Percentiles rank a stretch among this genome's conserved stretches.
phyloP scores from a whole-genome alignment of 768 basidiomycete species.

The Lentinula sp. region DNA sequence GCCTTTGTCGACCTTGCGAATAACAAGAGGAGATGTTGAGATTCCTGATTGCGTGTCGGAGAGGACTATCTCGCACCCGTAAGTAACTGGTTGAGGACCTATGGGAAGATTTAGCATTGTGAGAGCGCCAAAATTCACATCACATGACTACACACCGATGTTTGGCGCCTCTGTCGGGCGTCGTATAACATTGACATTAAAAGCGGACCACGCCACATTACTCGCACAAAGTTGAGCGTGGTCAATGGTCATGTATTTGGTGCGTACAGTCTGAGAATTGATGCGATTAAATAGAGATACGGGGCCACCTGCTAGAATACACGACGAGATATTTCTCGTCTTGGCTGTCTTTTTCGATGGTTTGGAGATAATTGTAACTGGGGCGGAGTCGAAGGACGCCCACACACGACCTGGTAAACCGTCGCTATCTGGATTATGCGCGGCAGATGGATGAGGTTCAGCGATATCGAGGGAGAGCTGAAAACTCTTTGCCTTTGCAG shows the following conservation, averaged over 20 bases:
- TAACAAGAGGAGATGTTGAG: constrained; percentile 77
- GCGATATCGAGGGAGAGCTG: constrained; percentile 81
- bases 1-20: constrained; percentile 92
- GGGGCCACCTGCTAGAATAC: constrained; percentile 83
- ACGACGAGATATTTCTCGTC: constrained; percentile 86
- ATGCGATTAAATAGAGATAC: constrained; percentile 95
- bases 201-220: constrained; percentile 89
- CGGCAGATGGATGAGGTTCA: constrained; percentile 53
- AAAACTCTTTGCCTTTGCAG: constrained; percentile 87
- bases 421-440: constrained; percentile 42
- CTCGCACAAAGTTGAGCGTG: constrained; percentile 80
- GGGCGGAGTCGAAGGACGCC: constrained; percentile 90
- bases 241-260: constrained; percentile 96
- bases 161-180: constrained; percentile 60
- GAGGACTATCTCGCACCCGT: constrained; percentile 84
- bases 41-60: constrained; percentile 83
- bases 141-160: constrained; percentile 63
- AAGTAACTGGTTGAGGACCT: constrained; percentile 82
- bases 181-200: constrained; percentile 86
- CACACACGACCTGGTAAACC: constrained; percentile 63
- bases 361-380: constrained; percentile 93
- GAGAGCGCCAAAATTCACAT: constrained; percentile 30
- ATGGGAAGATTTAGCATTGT: constrained; percentile 32
- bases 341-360: constrained; percentile 97
- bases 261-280: constrained; percentile 94